Evolutionary conservation across 106 monocot species (phyloP).

Genomic region (Dendrobium nobile): DNA sequence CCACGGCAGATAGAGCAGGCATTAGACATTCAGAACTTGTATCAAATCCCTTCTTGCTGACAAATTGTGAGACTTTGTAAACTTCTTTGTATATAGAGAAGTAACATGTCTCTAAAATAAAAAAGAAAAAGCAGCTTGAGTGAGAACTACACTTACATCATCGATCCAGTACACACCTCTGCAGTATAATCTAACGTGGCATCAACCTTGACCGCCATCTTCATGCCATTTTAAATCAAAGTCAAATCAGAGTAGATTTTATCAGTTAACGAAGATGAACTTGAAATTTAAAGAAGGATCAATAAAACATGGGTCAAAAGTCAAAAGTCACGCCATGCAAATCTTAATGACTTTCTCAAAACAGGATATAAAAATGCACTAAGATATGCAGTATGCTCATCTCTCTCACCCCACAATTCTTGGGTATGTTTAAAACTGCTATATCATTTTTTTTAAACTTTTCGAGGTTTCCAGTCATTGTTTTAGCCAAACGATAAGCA

Average conservation of each 20-base stretch:
- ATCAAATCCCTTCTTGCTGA: not conserved
- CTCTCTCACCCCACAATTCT: too few relatives aligned
- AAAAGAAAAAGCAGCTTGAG: not conserved
- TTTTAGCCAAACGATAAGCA: too few relatives aligned
- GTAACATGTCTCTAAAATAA: not conserved
- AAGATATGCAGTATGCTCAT: not conserved
- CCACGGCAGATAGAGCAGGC: not conserved
- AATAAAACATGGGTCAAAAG: not conserved
- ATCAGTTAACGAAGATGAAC: not conserved
- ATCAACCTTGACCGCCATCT: slow-evolving; percentile 5
- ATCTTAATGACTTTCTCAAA: not conserved
- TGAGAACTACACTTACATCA: not conserved
- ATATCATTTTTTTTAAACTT: too few relatives aligned
- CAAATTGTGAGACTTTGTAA: not conserved
- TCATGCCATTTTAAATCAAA: not conserved
- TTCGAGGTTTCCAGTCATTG: too few relatives aligned
- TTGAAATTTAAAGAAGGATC: not conserved
- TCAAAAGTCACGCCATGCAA: not conserved
- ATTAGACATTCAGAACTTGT: not conserved
- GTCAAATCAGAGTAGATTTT: not conserved
- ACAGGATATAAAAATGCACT: not conserved
- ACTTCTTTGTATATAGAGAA: not conserved
- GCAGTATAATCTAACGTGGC: not conserved
- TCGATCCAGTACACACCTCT: not conserved
- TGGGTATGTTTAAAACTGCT: too few relatives aligned